Evolutionary conservation across 2,329 filamentous ascomycete genomes (phyloP).

Genomic region (Colletotrichum sp.): DNA sequence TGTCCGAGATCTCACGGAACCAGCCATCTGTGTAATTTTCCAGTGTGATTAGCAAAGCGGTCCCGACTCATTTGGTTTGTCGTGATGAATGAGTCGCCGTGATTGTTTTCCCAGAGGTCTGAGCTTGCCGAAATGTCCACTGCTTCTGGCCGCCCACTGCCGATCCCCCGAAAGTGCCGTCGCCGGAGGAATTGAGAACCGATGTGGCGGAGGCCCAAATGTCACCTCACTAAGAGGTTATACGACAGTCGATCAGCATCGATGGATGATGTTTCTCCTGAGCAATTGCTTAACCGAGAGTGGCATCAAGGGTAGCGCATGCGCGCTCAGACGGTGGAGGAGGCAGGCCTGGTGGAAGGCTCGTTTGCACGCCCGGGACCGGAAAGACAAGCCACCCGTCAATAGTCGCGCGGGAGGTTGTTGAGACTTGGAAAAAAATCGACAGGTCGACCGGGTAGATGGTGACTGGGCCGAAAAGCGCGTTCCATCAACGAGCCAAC

Average conservation of each 20-base stretch:
- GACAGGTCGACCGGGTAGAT: background rate
- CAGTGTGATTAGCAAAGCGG: background rate
- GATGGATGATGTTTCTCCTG: slow-evolving; percentile 1
- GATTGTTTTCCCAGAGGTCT: background rate
- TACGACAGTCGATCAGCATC: slow-evolving; percentile 1
- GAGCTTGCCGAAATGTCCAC: background rate
- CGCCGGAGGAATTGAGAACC: background rate
- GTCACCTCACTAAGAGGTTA: background rate
- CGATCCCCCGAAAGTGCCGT: background rate
- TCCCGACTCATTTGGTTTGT: background rate
- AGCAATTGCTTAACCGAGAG: slow-evolving; percentile 21
- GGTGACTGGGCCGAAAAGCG: background rate
- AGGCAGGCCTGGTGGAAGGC: background rate
- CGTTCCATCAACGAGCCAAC: background rate
- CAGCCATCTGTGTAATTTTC: slow-evolving; percentile 78
- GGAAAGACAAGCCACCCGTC: slow-evolving; percentile 16
- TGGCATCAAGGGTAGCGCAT: background rate
- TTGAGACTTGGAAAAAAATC: background rate
- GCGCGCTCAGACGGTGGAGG: slow-evolving; percentile 17
- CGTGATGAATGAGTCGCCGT: background rate
- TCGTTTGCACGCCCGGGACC: background rate
- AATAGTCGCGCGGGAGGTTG: slow-evolving; percentile 8
- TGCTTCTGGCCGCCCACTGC: background rate
- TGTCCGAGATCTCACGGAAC: slow-evolving; percentile 98
- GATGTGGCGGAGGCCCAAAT: background rate